Percentiles rank a stretch among this genome's conserved stretches.
Evolutionary conservation across 306 rosid genomes (phyloP).

Genomic region (Malus sieversii): DNA sequence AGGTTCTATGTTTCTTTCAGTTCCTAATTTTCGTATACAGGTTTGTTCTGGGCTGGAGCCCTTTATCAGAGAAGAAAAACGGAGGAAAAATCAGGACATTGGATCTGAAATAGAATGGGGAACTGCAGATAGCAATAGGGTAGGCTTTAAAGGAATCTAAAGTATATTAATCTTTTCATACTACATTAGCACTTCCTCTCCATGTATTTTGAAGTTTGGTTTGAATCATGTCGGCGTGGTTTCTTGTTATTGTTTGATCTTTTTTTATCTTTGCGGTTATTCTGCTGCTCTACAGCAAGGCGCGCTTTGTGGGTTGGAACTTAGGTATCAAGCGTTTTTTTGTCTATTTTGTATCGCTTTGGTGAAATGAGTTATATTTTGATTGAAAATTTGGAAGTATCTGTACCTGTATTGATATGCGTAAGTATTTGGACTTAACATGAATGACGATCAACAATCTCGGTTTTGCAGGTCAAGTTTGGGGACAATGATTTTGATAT

Average conservation of each 20-base stretch:
- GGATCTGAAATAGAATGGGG: background rate
- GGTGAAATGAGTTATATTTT: background rate
- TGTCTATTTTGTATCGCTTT: background rate
- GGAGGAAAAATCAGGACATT: background rate
- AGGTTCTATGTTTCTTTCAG: background rate
- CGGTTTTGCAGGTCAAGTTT: constrained; percentile 65
- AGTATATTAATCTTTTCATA: background rate
- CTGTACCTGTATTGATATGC: background rate
- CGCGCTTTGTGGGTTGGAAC: background rate
- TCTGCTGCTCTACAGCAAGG: background rate
- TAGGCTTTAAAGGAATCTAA: background rate
- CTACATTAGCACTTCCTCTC: background rate
- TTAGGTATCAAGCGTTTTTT: background rate
- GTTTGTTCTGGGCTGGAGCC: background rate
- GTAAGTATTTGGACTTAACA: background rate
- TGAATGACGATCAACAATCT: constrained; percentile 5
- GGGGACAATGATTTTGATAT: constrained; percentile 84
- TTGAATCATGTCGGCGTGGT: background rate
- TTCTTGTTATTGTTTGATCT: background rate
- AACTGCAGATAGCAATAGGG: background rate
- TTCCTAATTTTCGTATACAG: background rate
- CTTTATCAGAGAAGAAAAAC: background rate
- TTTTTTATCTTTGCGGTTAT: background rate
- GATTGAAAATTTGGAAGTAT: too few relatives aligned
- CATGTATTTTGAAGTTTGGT: background rate